Percentiles rank a stretch among this genome's conserved stretches.
phyloP scores from a whole-genome alignment of 805 yeast genomes.

The Metschnikowia dekortorum region DNA sequence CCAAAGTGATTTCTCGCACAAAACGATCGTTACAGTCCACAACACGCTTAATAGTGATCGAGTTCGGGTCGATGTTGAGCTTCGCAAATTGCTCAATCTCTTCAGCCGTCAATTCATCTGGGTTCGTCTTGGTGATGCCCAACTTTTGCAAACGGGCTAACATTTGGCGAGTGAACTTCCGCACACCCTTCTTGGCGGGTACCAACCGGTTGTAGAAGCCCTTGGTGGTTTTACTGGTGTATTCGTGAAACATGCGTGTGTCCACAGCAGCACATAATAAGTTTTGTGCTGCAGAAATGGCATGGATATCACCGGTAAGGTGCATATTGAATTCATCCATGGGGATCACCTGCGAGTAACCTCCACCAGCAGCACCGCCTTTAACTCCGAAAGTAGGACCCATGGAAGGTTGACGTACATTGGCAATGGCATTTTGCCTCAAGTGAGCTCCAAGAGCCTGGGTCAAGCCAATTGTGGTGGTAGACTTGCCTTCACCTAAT shows the following conservation, averaged over 20 bases:
- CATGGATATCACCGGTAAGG: constrained; percentile 96
- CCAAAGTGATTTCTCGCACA: constrained; percentile 83
- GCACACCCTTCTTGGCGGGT: constrained; percentile 75
- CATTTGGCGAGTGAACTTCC: constrained; percentile 79
- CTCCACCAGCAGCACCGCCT: constrained; percentile 99
- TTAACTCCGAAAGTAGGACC: constrained; percentile 98
- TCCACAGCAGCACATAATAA: constrained; percentile 94
- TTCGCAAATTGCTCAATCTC: constrained; percentile 74
- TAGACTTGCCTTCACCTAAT: constrained; percentile 95
- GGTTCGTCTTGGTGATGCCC: constrained; percentile 78
- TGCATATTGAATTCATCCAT: constrained; percentile 99
- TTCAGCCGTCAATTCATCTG: constrained; percentile 72
- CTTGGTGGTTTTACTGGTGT: constrained; percentile 70
- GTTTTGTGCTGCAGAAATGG: constrained; percentile 90
- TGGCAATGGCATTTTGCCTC: constrained; percentile 79
- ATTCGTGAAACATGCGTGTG: constrained; percentile 94
- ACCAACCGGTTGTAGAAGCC: constrained; percentile 83
- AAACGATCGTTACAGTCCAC: constrained; percentile 93
- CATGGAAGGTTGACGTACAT: constrained; percentile 97
- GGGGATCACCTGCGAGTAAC: constrained; percentile 95
- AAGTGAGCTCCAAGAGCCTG: constrained; percentile 94
- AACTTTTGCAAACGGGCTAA: constrained; percentile 67
- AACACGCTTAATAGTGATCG: constrained; percentile 89
- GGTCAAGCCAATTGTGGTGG: constrained; percentile 94
- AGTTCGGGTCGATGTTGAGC: constrained; percentile 82